Conservation (phyloP, 2,329 filamentous ascomycete species). For the Pezicula carpinea region DNA sequence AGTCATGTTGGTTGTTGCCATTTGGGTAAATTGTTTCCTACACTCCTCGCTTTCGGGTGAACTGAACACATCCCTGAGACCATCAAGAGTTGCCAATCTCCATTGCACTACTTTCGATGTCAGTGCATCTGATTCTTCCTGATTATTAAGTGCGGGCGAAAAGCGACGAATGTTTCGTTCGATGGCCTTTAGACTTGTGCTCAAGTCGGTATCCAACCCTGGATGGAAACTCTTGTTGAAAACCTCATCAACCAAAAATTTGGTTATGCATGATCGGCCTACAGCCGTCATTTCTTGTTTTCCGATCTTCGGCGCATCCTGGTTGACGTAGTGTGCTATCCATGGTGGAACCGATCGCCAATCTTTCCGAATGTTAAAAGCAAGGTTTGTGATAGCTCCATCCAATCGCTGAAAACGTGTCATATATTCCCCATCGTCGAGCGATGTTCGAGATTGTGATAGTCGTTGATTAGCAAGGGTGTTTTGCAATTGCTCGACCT, state of each 20-base stretch:
- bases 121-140: constrained; percentile 85
- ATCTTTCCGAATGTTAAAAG: constrained; percentile 94
- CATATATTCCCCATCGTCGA: constrained; percentile 92
- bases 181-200: constrained; percentile 74
- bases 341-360: constrained; percentile 80
- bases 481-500: constrained; percentile 93
- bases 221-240: constrained; percentile 94
- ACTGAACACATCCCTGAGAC: constrained; percentile 67
- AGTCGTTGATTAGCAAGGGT: constrained; percentile 95
- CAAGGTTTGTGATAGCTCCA: constrained; percentile 88
- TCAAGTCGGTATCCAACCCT: constrained; percentile 71
- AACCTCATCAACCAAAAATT: constrained; percentile 86
- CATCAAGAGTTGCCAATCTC: constrained; percentile 90
- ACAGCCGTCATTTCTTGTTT: constrained; percentile 98
- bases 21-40: constrained; percentile 63
- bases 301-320: constrained; percentile 78
- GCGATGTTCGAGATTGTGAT: constrained; percentile 86
- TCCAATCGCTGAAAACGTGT: constrained; percentile 87
- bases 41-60: constrained; percentile 62
- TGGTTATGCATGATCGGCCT: constrained; percentile 80
- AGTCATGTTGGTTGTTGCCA: constrained; percentile 64
- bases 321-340: constrained; percentile 75
- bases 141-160: constrained; percentile 66
- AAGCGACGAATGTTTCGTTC: constrained; percentile 82
- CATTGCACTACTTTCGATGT: constrained; percentile 85